phyloP scores from a whole-genome alignment of 2,329 filamentous ascomycete species.

The Erysiphe neolycopersici region DNA sequence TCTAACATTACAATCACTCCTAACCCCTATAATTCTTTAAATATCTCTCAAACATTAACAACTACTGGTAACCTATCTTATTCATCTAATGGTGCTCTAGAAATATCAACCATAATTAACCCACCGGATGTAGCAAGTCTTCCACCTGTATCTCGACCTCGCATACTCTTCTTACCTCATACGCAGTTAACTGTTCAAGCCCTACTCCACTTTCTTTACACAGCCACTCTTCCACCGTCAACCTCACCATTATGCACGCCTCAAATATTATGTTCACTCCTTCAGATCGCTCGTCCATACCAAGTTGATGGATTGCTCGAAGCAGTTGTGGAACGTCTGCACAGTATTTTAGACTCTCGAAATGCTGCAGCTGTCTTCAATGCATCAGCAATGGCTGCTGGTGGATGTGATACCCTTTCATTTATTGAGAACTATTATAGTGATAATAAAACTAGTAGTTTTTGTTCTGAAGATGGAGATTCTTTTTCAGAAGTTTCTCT shows the following conservation, averaged over 20 bases:
- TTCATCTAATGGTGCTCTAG: not conserved
- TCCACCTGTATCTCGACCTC: slow-evolving; percentile 30
- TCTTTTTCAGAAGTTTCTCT: not conserved
- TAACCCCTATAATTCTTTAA: slow-evolving; percentile 11
- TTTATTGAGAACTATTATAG: slow-evolving; percentile 20
- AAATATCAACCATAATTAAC: slow-evolving; percentile 3
- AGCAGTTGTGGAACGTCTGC: slow-evolving; percentile 72
- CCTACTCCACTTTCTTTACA: slow-evolving; percentile 81
- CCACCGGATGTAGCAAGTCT: slow-evolving; percentile 6
- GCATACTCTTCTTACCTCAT: slow-evolving; percentile 80
- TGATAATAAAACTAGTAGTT: slow-evolving; percentile 17
- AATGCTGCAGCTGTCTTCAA: slow-evolving; percentile 97
- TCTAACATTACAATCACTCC: slow-evolving; percentile 71
- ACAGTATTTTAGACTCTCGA: slow-evolving; percentile 67
- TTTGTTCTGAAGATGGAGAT: not conserved
- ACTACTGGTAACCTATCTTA: too few species aligned
- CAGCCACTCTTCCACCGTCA: slow-evolving; percentile 55
- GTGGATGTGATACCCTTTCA: slow-evolving; percentile 63
- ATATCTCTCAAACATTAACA: too few species aligned
- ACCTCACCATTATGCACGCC: slow-evolving; percentile 65
- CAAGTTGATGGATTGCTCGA: slow-evolving; percentile 80
- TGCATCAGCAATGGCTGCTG: slow-evolving; percentile 90
- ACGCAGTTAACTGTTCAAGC: slow-evolving; percentile 74
- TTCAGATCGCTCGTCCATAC: slow-evolving; percentile 83
- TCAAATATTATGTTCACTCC: slow-evolving; percentile 80